Evolutionary conservation across 2,329 filamentous ascomycete species (phyloP), one percentile per base, ranked within the genome.

Genomic region (Aotearoamyces nothofagi): DNA sequence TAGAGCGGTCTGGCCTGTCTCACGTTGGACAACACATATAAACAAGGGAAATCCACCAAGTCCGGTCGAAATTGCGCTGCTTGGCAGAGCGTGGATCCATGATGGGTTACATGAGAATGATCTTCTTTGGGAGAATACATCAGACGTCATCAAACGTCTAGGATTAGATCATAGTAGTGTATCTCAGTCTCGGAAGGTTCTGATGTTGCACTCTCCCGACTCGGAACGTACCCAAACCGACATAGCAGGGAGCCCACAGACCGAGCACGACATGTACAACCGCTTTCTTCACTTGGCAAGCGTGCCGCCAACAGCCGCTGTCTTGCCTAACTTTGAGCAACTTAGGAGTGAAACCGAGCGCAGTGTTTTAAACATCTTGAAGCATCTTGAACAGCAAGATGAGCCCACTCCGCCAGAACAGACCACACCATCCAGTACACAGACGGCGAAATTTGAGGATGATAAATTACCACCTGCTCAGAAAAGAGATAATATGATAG

Each of bases 201-300:
- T 20, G 8, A 20, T 20, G 19, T 7, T n/a, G n/a, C 7, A 20
- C n/a, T 20, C 7, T n/a, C 19, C 15, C 13, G 9, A 14, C 15
- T 8, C 26, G 9, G 9, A 27, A 20, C 6, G 16, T 10, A 14
- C 20, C 16, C 9, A 16, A 6, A 9, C 15, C 15, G 10, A 10
- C 26, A 10, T 16, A 27, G 26, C 8, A 17, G n/a, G 10, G 12
- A 17, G 10, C 16, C 6, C 10, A 6, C n/a, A 27, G 16, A 20
- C 13, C 8, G 26, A 28, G 17, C 17, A 16, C 5, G 26, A 28
- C n/a, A 28, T 28, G 26, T 28, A 28, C 11, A 17, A 11, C 5
- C 6, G 17, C n/a, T 28, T 28, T n/a, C 19, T 20, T n/a, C n/a
- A n/a, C n/a, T n/a, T n/a, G n/a, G n/a, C n/a, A n/a, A n/a, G n/a